A percentile compares a stretch with the other conserved stretches of the same genome.
Conservation (phyloP, 2,329 filamentous ascomycete species). For the Nothophoma quercina region DNA sequence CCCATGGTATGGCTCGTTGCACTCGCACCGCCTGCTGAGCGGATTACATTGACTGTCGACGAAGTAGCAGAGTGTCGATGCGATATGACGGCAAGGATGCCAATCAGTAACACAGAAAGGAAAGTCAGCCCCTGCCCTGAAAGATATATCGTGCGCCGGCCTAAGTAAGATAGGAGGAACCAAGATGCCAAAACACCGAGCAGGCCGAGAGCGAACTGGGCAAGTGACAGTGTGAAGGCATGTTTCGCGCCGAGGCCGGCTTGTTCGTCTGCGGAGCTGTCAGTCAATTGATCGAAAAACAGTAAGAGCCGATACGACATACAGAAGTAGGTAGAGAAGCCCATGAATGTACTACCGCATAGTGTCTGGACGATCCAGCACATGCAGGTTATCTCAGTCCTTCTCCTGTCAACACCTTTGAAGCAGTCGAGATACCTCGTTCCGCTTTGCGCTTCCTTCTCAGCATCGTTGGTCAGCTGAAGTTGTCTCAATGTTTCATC, state of each 20-base stretch:
- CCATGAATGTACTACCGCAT: slow-evolving; percentile 29
- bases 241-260: slow-evolving; percentile 17
- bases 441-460: slow-evolving; percentile 69
- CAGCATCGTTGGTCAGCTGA: slow-evolving; percentile 80
- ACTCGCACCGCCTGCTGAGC: background rate
- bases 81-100: slow-evolving; percentile 67
- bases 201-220: slow-evolving; percentile 25
- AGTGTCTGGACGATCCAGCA: slow-evolving; percentile 53
- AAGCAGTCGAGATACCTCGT: slow-evolving; percentile 83
- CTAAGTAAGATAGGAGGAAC: slow-evolving; percentile 78
- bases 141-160: slow-evolving; percentile 76
- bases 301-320: background rate
- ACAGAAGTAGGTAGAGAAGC: slow-evolving; percentile 53
- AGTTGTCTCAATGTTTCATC: slow-evolving; percentile 63
- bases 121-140: slow-evolving; percentile 65
- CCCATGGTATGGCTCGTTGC: background rate
- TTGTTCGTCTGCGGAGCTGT: slow-evolving; percentile 22
- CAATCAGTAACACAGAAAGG: slow-evolving; percentile 75
- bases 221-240: slow-evolving; percentile 78
- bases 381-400: slow-evolving; percentile 73
- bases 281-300: background rate
- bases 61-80: background rate
- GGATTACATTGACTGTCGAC: background rate
- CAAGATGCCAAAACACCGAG: slow-evolving; percentile 74
- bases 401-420: slow-evolving; percentile 74